phyloP scores from a whole-genome alignment of 352 stramenopile species.

The Phytophthora cryptogea region DNA sequence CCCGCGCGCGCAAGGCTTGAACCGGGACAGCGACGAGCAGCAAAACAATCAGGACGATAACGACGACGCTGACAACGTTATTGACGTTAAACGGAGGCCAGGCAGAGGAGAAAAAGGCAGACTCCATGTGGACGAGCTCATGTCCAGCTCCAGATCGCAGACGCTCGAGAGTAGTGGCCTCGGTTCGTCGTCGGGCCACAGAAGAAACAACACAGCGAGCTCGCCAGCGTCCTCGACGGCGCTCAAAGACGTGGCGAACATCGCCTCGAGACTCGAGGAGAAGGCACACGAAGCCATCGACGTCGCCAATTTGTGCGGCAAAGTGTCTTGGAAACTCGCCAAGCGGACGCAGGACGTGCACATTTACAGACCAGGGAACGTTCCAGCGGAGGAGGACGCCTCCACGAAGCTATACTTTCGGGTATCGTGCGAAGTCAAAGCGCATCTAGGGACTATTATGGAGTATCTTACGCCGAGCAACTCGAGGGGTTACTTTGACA shows the following conservation, averaged over 20 bases:
- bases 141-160: conserved; percentile 22
- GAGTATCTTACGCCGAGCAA: conserved; percentile 76
- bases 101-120: conserved; percentile 51
- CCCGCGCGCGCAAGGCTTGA: conserved; percentile 30
- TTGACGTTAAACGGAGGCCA: conserved; percentile 5
- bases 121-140: conserved; percentile 50
- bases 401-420: conserved; percentile 79
- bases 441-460: conserved; percentile 77
- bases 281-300: conserved; percentile 73
- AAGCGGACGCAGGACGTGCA: conserved; percentile 87
- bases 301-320: conserved; percentile 58
- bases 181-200: conserved; percentile 13
- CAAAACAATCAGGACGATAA: conserved; percentile 30
- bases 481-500: conserved; percentile 77
- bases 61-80: conserved; percentile 23
- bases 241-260: conserved; percentile 51
- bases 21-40: conserved; percentile 33
- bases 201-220: conserved; percentile 19
- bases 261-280: conserved; percentile 69
- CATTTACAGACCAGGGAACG: conserved; percentile 61
- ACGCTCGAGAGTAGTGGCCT: conserved; percentile 18
- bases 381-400: conserved; percentile 49
- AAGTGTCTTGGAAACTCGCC: conserved; percentile 63
- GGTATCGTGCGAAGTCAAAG: conserved; percentile 84
- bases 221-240: conserved; percentile 36